Evolutionary conservation across 108 stramenopile genomes (phyloP), one percentile per base, ranked within the genome.

Genomic region (Skeletonema grethae): DNA sequence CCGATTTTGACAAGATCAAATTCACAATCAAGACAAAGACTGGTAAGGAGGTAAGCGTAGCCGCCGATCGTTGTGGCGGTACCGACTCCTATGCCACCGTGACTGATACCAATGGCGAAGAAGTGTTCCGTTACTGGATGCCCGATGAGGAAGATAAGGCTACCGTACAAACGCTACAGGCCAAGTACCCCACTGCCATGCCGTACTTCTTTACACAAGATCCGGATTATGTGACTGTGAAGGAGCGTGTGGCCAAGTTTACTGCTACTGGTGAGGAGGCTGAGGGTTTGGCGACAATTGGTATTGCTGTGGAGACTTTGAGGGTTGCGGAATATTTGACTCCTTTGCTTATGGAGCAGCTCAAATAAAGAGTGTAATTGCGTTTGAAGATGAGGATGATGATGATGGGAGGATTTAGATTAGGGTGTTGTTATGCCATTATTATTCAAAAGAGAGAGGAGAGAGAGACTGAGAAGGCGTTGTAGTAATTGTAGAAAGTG

Each of bases 21-120:
- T 95, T 97, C 84, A 95, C 91, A 73, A 91, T 97, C 82, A 95
- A 84, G 71, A 97, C 96, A 83, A 97, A 95, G 88, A 90, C 83
- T 15, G 96, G 96, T 3, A 91, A 92, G 61, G 85, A 84, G 59
- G 93, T 96, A 7, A 74, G 76, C 70, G 96, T 95, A n/a, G 61
- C 75, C 7, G 96, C 93, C 59, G 93, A 96, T 78, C 92, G 96
- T 65, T 95, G 93, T 64, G 93, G 93, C 70, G 93, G 92, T 65
- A 85, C 84, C 63, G 83, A 85, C 56, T 90, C 88, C 4, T 96
- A 88, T 69, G 93, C 91, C 38, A 91, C 83, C 59, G 95, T 96
- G 29, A 69, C 85, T 3, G 88, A 96, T 65, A 76, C 68, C 11
- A 70, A 64, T 35, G 93, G 90, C 12, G 64, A 91, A 58, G 96